Evolutionary conservation across 495 filamentous ascomycete species (phyloP), one percentile per base, ranked within the genome.

Genomic region (Neurospora hispaniola): DNA sequence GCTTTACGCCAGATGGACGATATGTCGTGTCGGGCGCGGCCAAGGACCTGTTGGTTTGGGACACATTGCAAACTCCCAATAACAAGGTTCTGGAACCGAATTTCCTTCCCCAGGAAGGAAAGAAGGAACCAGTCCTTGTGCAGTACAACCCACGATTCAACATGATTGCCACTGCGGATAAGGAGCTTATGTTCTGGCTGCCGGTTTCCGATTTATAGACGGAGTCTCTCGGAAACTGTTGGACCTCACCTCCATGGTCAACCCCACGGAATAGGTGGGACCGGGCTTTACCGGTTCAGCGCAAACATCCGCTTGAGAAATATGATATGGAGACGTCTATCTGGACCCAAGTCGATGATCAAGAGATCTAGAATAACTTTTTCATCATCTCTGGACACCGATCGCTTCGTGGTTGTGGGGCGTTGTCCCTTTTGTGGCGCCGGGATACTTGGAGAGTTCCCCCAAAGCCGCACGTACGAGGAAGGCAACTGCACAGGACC

Each of bases 61-160:
- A 98, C 81, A 88, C 89, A 2, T 82, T 91, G 71, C 83, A 79
- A 42, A 83, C 84, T 23, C 77, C 86, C 18, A 85, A 88, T 39
- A 86, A 87, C 73, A 88, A 88, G 76, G 81, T 86, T 20, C 76
- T 97, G 70, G 87, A 90, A 70, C 93, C 95, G 8, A 81, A 85
- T 69, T 80, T 85, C 72, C 87, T 86, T 31, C 77, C 97, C 69
- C 88, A 91, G 18, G 87, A 91, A 68, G 54, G 27, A 5, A 88
- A 88, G 75, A 87, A 88, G 42, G 87, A 88, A 76, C 89, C 89
- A 10, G 90, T 90, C 1, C 85, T 97, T 11, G 88, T 98, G 69
- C 92, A 92, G 62, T 94, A 92, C 79, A 98, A 97, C 81, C 96
- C 93, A 8, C 86, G 93, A 62, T 93, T 90, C 81, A 97, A 98